phyloP scores from a whole-genome alignment of 2,329 filamentous ascomycete species.

The Botrytis aclada region DNA sequence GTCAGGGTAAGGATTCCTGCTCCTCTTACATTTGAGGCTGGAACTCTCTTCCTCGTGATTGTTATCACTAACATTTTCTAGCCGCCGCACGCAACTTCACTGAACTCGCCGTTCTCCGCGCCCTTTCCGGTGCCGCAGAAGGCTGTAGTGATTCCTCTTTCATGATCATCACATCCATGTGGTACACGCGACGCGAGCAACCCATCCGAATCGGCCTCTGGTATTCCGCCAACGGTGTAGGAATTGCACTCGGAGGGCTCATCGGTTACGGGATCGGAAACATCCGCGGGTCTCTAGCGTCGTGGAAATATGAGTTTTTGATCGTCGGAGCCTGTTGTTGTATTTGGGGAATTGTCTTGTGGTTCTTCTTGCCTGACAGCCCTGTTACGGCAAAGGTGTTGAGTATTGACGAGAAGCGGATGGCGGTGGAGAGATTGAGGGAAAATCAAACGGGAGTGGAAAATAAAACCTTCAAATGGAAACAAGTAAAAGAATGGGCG shows the following conservation, averaged over 20 bases:
- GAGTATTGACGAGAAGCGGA: slow-evolving; percentile 28
- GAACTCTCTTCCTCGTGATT: slow-evolving; percentile 29
- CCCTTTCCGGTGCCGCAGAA: slow-evolving; percentile 33
- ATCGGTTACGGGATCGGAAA: slow-evolving; percentile 57
- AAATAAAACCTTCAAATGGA: slow-evolving; percentile 40
- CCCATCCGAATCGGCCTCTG: slow-evolving; percentile 57
- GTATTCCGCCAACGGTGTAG: slow-evolving; percentile 58
- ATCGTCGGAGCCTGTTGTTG: slow-evolving; percentile 43
- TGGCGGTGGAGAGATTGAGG: slow-evolving; percentile 41
- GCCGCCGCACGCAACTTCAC: slow-evolving; percentile 15
- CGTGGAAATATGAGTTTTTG: slow-evolving; percentile 59
- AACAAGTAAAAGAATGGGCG: slow-evolving; percentile 31
- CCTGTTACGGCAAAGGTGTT: slow-evolving; percentile 29
- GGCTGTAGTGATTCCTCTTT: slow-evolving; percentile 42
- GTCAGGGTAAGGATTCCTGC: slow-evolving; percentile 13
- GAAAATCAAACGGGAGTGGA: slow-evolving; percentile 31
- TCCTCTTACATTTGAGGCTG: slow-evolving; percentile 26
- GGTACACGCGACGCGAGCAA: slow-evolving; percentile 59
- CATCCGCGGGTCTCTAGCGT: slow-evolving; percentile 45
- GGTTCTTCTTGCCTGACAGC: slow-evolving; percentile 29
- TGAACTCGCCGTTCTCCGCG: neutral
- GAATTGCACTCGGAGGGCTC: slow-evolving; percentile 55
- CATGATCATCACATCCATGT: slow-evolving; percentile 51
- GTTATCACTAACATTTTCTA: slow-evolving; percentile 39
- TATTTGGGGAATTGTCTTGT: slow-evolving; percentile 41